Evolutionary conservation across 495 filamentous ascomycete genomes (phyloP).

Genomic region (Talaromyces trachyspermus): DNA sequence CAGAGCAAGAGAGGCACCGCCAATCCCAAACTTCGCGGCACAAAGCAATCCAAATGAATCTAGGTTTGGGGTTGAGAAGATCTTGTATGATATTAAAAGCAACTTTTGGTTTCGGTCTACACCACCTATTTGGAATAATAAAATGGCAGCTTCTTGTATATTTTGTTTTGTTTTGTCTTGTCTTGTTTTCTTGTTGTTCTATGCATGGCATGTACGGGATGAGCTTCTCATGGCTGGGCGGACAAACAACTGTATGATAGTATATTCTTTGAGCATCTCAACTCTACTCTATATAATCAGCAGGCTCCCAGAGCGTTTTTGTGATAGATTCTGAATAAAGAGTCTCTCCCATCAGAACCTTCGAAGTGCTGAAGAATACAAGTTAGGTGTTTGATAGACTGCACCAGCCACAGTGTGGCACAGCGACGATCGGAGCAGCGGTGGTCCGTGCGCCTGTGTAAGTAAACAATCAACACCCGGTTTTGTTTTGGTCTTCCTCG

Average conservation of each 20-base stretch:
- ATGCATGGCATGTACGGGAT: constrained; percentile 8
- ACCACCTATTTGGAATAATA: neutral
- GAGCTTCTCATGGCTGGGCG: constrained; percentile 4
- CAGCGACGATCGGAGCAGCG: neutral
- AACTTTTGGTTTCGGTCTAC: neutral
- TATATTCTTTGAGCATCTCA: constrained; percentile 9
- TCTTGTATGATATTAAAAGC: constrained; percentile 7
- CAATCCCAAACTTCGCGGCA: constrained; percentile 62
- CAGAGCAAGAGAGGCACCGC: constrained; percentile 59
- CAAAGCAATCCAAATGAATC: constrained; percentile 31
- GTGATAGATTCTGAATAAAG: no score
- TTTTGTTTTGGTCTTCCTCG: neutral
- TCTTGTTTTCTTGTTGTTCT: neutral
- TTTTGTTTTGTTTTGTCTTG: neutral
- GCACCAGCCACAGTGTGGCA: constrained; percentile 1
- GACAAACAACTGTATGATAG: constrained; percentile 2
- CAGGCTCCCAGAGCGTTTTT: no score
- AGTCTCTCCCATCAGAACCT: no score
- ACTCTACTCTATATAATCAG: neutral
- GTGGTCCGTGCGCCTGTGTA: neutral
- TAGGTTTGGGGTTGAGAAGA: neutral
- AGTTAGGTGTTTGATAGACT: neutral
- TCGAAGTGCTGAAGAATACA: neutral
- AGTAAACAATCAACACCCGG: neutral
- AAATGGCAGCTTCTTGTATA: neutral